phyloP scores from a whole-genome alignment of 441 rosid species.

The Kokia cookei region DNA sequence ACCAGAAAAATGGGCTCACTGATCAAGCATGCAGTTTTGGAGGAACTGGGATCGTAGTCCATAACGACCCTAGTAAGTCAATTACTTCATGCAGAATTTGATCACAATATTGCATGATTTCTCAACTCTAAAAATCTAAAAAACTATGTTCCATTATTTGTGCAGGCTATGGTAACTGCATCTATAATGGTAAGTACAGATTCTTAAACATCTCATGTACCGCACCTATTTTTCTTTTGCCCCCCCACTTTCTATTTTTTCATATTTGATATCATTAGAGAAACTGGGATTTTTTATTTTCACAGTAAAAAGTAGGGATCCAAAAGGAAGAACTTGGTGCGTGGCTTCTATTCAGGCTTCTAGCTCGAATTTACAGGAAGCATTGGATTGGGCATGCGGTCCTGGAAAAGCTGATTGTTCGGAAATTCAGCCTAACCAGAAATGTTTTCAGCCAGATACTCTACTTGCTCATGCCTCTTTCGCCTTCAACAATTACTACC shows the following conservation, averaged over 20 bases:
- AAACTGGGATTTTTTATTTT: too few species aligned
- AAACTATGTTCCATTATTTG: background rate
- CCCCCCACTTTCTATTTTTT: background rate
- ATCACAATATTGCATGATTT: background rate
- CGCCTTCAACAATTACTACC: constrained; percentile 82
- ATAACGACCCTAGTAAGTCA: constrained; percentile 82
- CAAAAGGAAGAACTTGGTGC: constrained; percentile 79
- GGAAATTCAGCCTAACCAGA: constrained; percentile 83
- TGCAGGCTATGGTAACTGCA: constrained; percentile 88
- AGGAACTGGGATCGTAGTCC: constrained; percentile 71
- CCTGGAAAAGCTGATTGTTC: constrained; percentile 87
- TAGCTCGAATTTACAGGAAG: constrained; percentile 58
- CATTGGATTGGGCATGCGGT: constrained; percentile 94
- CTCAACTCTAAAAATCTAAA: background rate
- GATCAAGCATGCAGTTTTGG: constrained; percentile 84
- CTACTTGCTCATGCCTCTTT: constrained; percentile 88
- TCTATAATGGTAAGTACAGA: constrained; percentile 61
- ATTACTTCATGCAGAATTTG: background rate
- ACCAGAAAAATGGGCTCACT: constrained; percentile 79
- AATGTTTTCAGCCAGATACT: constrained; percentile 85
- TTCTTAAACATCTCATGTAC: background rate
- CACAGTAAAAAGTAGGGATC: constrained; percentile 2
- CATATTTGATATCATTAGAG: background rate
- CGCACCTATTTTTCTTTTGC: background rate
- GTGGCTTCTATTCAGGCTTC: constrained; percentile 77